These are phyloP conservation scores for Xylariaceae sp. DNA, from an alignment of 2,329 filamentous ascomycete species.

Conservation along the genomic window DNA sequence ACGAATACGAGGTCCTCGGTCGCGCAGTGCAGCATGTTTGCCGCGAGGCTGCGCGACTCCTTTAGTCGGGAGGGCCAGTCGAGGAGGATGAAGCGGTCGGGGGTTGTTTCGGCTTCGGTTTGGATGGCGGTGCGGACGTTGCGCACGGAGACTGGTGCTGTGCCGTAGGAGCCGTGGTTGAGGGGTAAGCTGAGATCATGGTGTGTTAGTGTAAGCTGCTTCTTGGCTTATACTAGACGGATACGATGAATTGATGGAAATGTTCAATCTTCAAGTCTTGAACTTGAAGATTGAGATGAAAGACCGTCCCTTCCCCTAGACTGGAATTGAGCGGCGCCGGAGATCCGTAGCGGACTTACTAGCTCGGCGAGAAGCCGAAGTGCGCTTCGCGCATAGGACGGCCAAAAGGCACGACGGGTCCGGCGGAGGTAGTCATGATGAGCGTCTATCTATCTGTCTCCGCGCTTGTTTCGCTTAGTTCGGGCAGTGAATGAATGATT, in stretches of 20 bases:
- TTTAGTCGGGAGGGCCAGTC: slow-evolving; percentile 23
- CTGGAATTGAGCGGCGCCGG: background rate
- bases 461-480: background rate
- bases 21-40: slow-evolving; percentile 19
- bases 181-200: slow-evolving; percentile 22
- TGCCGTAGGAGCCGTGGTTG: slow-evolving; percentile 32
- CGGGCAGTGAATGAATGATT: background rate
- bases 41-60: slow-evolving; percentile 19
- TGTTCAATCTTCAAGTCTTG: background rate
- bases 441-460: background rate
- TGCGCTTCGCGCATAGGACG: slow-evolving; percentile 28
- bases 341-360: slow-evolving; percentile 5
- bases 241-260: background rate
- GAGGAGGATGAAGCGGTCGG: slow-evolving; percentile 30
- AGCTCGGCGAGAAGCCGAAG: slow-evolving; percentile 29
- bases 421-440: background rate
- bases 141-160: slow-evolving; percentile 23
- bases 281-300: background rate
- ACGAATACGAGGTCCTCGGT: slow-evolving; percentile 47
- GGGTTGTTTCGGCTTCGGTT: slow-evolving; percentile 25
- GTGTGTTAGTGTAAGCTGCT: background rate
- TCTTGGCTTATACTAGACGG: background rate
- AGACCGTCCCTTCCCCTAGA: background rate
- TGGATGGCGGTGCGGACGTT: slow-evolving; percentile 22
- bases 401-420: slow-evolving; percentile 26